Evolutionary conservation across 2,329 filamentous ascomycete genomes (phyloP), one percentile per base, ranked within the genome.

Genomic region (Aureobasidium namibiae): DNA sequence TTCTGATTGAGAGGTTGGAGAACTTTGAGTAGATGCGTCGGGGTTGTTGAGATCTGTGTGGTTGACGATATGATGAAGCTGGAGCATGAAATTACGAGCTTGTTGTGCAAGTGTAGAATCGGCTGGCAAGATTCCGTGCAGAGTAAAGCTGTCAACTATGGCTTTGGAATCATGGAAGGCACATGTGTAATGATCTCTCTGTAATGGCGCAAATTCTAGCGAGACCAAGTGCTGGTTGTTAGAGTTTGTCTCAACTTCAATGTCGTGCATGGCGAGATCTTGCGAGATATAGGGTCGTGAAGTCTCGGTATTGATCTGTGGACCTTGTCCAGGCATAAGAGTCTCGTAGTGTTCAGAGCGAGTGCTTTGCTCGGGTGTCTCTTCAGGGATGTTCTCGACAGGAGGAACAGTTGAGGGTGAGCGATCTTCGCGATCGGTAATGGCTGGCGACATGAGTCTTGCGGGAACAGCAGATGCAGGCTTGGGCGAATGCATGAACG

Each of bases 361-460:
- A 26, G 65, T 69, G 65, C 68, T 67, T 42, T 72, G 68, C 38
- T 72, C 69, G 44, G 62, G 63, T 1, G 69, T 68, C 10, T 67
- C 62, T 2, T 49, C 60, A 0, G 65, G 63, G 1, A 63, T 38
- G 3, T 66, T 63, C 53, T 67, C 65, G 1, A 65, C 63, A 23
- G 69, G 67, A 18, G 70, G 69, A 6, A 73, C 64, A 11, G 64
- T 65, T 10, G 57, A 73, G 9, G 70, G 70, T 4, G 70, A 73
- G 11, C 70, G 64, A 13, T 34, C 61, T 29, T 65, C 64, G 33
- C 62, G 50, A 36, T 61, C 59, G 18, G 11, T 7, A n/a, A 50
- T 13, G 21, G 54, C 42, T 16, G 56, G 56, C 5, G 56, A 52
- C 46, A 52, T 50, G 11, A 61, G 45, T 26, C 59, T 31, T 11